Conservation (phyloP, 176 grass and related monocot genomes). For the Eleusine indica region DNA sequence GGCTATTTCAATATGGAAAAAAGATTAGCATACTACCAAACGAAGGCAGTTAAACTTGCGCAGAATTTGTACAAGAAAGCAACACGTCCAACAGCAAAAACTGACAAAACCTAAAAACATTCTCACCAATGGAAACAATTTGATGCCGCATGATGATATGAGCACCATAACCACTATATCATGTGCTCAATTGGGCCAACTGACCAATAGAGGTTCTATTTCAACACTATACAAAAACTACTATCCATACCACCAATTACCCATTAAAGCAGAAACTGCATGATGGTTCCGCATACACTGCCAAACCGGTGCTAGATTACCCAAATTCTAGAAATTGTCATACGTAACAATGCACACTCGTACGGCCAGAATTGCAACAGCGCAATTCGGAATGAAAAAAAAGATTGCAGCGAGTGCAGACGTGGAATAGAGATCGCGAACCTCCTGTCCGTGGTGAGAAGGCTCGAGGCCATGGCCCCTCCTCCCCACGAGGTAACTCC, state of each 20-base stretch:
- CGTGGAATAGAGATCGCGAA: conserved; percentile 21
- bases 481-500: conserved; percentile 16
- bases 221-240: too few relatives aligned
- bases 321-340: background rate
- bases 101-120: conserved; percentile 19
- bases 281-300: background rate
- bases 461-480: conserved; percentile 52
- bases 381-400: background rate
- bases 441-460: conserved; percentile 59
- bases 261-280: conserved; percentile 3
- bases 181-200: too few relatives aligned
- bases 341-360: conserved; percentile 22
- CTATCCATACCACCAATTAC: background rate
- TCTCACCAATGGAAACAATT: background rate
- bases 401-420: background rate
- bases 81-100: background rate
- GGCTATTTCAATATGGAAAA: background rate
- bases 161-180: too few relatives aligned
- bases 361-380: background rate
- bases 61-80: background rate
- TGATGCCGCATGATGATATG: too few relatives aligned
- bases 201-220: too few relatives aligned
- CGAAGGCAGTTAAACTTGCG: background rate
- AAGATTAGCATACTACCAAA: background rate
- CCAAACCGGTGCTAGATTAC: background rate